Base-by-base conservation (phyloP, 2,329 filamentous ascomycete species). In the Talaromyces sp. region DNA sequence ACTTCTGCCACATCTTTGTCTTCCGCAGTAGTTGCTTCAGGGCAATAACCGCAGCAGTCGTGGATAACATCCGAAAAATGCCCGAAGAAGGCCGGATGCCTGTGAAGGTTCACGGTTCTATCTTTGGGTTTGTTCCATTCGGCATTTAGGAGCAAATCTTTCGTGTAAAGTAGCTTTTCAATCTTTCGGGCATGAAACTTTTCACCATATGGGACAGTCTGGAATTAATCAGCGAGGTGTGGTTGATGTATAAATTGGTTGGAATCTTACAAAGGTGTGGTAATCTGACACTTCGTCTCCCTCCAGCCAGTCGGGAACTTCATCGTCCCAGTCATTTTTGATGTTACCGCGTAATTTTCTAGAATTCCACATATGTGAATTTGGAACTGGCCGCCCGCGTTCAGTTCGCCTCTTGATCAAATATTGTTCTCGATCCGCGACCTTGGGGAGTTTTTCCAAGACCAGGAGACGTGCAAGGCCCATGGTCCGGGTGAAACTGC, bases 61-160 rank as follows among this genome's bases (percentile, higher is more conserved):
- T 85, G 78, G 58, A 93, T 83, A 8, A 95, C 84, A 73, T 95
- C 88, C 59, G 87, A 79, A 5, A 88, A 85, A 31, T 85, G 83
- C 0, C 91, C 91, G 67, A 96, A 93, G 72, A 96, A 96, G 13
- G 89, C 90, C 3, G 91, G 91, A 68, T 96, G 91, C 1, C 91
- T 85, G 74, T 96, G 91, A 5, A 96, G 79, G 63, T 90, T 85
- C 1, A 93, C 87, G 27, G 87, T 80, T n/a, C 91, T 84, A 49
- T 91, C 87, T 63, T 90, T 86, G 0, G 83, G 80, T 64, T 88
- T 86, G 67, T 95, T 96, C 91, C 91, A 96, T 70, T 96, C 90
- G 0, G 89, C 89, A 67, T 96, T 95, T 19, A 96, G 82, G 8
- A 96, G 80, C 19, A 96, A 73, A 70, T 96, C 91, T 64, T 90